phyloP scores from a whole-genome alignment of 2,329 filamentous ascomycete species.

The Venturia asperata region DNA sequence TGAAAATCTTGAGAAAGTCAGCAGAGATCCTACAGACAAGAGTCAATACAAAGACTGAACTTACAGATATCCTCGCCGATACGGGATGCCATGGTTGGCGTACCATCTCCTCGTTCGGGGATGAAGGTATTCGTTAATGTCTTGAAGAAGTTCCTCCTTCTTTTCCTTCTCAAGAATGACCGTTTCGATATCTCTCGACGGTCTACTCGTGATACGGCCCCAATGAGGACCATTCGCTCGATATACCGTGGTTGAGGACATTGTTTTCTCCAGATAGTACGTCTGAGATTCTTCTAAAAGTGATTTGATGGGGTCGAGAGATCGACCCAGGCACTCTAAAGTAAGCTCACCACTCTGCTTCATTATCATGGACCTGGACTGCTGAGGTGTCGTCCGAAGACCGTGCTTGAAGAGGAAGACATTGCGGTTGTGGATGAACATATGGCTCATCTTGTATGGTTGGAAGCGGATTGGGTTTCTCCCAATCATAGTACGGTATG shows the following conservation, averaged over 20 bases:
- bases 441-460: slow-evolving; percentile 16
- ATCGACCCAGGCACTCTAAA: slow-evolving; percentile 15
- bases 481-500: slow-evolving; percentile 19
- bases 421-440: slow-evolving; percentile 17
- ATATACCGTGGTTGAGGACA: slow-evolving; percentile 8
- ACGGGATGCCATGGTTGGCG: slow-evolving; percentile 74
- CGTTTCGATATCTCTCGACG: slow-evolving; percentile 15
- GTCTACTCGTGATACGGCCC: slow-evolving; percentile 10
- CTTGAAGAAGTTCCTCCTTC: slow-evolving; percentile 18
- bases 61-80: slow-evolving; percentile 68
- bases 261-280: slow-evolving; percentile 12
- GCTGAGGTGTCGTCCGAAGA: not conserved
- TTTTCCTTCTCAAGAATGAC: slow-evolving; percentile 18
- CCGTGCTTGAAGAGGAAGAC: slow-evolving; percentile 18
- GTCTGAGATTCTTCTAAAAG: slow-evolving; percentile 19
- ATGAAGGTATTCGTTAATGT: slow-evolving; percentile 42
- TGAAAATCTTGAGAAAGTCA: slow-evolving; percentile 44
- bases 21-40: not conserved
- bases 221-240: slow-evolving; percentile 16
- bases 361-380: not conserved
- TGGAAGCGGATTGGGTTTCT: slow-evolving; percentile 18
- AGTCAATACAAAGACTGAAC: not conserved
- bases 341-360: slow-evolving; percentile 15
- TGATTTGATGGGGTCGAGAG: slow-evolving; percentile 13
- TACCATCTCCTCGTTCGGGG: slow-evolving; percentile 71